Base-by-base conservation (phyloP, 306 rosid species). In the Acacia confusa region DNA sequence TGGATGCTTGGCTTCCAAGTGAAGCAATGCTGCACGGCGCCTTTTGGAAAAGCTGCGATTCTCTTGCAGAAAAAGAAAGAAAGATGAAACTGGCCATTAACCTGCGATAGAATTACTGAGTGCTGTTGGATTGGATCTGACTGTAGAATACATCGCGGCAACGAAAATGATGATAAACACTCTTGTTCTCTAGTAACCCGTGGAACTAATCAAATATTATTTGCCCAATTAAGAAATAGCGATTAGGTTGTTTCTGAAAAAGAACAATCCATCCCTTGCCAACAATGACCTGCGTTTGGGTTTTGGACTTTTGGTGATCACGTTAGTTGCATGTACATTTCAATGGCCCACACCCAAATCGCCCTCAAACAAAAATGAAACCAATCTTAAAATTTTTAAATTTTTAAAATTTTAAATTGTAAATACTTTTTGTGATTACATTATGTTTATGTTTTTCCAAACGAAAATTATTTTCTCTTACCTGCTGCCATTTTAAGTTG, bases 1-100 rank as follows among this genome's bases (percentile, higher is more conserved):
- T 65, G 67, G 68, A 36, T 28, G 78, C 81, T 72, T 77, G 80
- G 76, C 24, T 77, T 77, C 30, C 41, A 83, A 83, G 86, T 17
- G 67, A 75, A 38, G 82, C 28, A 76, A 82, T 78, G 74, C 81
- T 63, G 30, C 30, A 38, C 24, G 6, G 47, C 24, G 6, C 64
- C 64, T 57, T 57, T 30, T 1, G 20, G n/a, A 55, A 81, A 77
- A 28, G 82, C 77, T 81, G 77, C 43, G 72, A 17, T 41, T 24
- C 16, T 30, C 27, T 52, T 52, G 58, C 58, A 19, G 58, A n/a
- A 20, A n/a, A 22, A 10, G 10, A 22, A 3, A 57, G 9, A 57
- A 24, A n/a, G 6, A 57, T 9, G 30, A 22, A 10, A 24, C 30
- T 24, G 66, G 32, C 66, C 7, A 24, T 60, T 60, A 60, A 60